Evolutionary conservation across 345 rosid genomes (phyloP), one percentile per base, ranked within the genome.

Genomic region (Salix suchowensis): DNA sequence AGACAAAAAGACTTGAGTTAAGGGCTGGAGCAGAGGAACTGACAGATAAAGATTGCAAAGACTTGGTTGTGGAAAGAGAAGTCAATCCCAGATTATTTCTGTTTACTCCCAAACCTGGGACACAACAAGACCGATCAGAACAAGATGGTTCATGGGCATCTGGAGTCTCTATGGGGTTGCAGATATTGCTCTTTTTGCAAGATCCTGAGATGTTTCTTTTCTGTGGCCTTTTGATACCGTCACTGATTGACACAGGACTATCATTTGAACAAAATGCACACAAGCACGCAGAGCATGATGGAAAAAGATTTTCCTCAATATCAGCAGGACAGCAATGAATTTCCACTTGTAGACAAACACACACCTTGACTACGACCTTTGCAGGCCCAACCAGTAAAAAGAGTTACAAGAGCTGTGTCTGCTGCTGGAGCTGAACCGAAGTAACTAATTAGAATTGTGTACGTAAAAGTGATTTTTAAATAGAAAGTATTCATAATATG

Each of bases 301-400:
- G 84, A 74, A 79, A 65, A 80, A 34, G 65, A 65, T 83, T 82
- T 86, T 88, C 90, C 80, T 92, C 93, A 79, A 85, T 88, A 81
- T 88, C 89, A 55, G 82, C 86, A 67, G 90, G 87, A 79, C 92
- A 94, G 76, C 82, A 83, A 78, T 89, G 90, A 76, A 68, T 78
- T 78, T 67, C 81, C 88, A 74, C 79, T 84, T 58, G 92, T 83
- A 77, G 93, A 94, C 85, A 88, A 76, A 74, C 97, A 94, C 69
- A 82, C 81, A 76, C 88, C 89, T 44, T 80, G 89, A 76, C 80
- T 87, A 76, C 89, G 88, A 71, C 96, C 93, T 82, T 89, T 92
- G 92, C 97, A 94, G 77, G 94, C 96, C 98, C 98, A 94, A 72
- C 98, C 97, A 86, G 92, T 85, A 82, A 90, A 92, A 83, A 94